These are phyloP conservation scores for Phytophthora tentaculata DNA, from an alignment of 352 stramenopile genomes.

Conservation along the genomic window DNA sequence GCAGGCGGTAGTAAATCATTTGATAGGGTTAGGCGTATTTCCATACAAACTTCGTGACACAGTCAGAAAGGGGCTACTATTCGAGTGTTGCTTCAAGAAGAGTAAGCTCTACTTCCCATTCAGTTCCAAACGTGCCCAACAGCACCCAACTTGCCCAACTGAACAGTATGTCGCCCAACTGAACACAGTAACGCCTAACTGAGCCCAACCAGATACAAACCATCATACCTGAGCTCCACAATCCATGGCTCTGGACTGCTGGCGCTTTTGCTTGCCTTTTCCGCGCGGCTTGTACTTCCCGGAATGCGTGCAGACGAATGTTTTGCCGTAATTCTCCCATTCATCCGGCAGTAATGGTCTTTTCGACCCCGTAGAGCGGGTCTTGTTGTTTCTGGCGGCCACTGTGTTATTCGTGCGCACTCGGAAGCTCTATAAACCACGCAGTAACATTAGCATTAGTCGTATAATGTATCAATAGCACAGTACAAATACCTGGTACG, in stretches of 20 bases:
- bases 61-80: no score
- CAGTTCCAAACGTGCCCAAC: background rate
- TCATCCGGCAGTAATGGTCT: background rate
- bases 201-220: background rate
- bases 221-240: background rate
- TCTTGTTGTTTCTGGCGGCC: background rate
- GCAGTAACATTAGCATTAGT: background rate
- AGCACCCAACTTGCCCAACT: background rate
- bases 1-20: no score
- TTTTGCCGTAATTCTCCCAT: background rate
- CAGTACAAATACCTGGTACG: slow-evolving; percentile 10
- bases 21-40: no score
- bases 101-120: no score
- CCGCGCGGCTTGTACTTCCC: background rate
- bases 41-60: no score
- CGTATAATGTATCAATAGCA: background rate
- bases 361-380: background rate
- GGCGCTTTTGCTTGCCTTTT: background rate
- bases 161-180: background rate
- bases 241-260: background rate
- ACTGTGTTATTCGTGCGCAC: background rate
- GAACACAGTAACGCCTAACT: background rate
- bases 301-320: background rate
- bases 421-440: background rate
- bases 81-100: no score